Conservation (phyloP, 2,329 filamentous ascomycete species). For the Aspergillus unguis region DNA sequence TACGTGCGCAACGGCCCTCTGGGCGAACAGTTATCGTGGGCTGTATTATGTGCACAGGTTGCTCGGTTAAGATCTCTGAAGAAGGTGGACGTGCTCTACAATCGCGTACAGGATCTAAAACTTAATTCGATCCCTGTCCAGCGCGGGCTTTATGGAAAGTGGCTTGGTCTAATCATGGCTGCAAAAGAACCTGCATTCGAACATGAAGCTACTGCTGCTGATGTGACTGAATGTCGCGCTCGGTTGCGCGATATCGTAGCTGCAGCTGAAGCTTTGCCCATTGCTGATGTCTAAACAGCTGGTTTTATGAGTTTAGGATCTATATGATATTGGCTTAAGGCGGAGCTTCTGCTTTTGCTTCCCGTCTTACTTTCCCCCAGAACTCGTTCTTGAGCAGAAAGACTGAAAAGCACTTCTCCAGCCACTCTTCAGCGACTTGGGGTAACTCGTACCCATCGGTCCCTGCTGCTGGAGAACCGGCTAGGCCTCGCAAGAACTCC, state of each 20-base stretch:
- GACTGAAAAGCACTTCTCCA: conserved; percentile 20
- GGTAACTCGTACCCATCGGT: conserved; percentile 37
- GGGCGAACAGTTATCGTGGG: conserved; percentile 7
- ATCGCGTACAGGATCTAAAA: neutral
- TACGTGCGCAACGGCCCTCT: conserved; percentile 2
- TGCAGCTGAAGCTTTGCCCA: neutral
- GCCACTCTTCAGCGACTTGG: conserved; percentile 37
- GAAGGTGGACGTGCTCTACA: conserved; percentile 1
- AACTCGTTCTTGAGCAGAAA: conserved; percentile 20
- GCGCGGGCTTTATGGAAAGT: conserved; percentile 6
- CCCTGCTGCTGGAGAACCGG: conserved; percentile 38
- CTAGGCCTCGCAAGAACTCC: conserved; percentile 37
- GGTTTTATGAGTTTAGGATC: neutral
- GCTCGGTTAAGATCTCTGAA: conserved; percentile 3
- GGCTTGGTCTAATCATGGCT: neutral
- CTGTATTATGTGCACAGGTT: conserved; percentile 6
- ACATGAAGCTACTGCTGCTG: neutral
- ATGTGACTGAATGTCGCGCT: neutral
- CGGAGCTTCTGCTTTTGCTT: neutral
- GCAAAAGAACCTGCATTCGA: conserved; percentile 3
- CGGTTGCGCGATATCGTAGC: conserved; percentile 1
- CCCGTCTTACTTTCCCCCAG: conserved; percentile 14
- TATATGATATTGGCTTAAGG: neutral
- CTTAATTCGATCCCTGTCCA: conserved; percentile 1
- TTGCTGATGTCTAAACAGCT: neutral